Base-by-base conservation (phyloP, 78 protist genomes). In the Dictyostelium firmibasis region DNA sequence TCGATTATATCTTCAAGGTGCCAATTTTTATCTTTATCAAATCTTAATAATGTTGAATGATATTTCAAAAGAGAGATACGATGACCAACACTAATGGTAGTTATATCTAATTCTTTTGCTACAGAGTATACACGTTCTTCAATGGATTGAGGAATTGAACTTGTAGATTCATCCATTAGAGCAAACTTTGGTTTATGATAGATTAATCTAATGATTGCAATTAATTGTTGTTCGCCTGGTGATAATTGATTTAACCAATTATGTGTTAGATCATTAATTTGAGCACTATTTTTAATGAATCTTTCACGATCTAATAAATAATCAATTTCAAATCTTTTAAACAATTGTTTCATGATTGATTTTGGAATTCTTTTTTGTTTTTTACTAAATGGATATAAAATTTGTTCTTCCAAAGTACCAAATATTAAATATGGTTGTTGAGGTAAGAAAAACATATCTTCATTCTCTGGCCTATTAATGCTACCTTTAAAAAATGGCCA, bases 141-240 rank as follows among this genome's bases (percentile, higher is more conserved):
- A 16, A 75, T 20, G 3, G 85, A 41, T 29, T 72, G 89, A 14
- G 91, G 91, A 23, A 93, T 81, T 3, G 96, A 93, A n/a, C 84
- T 69, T 16, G 96, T 85, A 0, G 92, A 64, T 60, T 93, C 96
- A 20, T 93, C 96, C 86, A 93, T 29, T 11, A 93, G 8, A 7
- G 92, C 96, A 57, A 93, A 92, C 23, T 27, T 13, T 13, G 96
- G 96, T 33, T 38, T 82, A 50, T 95, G 97, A 25, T 95, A 87
- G 8, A 95, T 20, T 25, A 95, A 16, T 27, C 97, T 25, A 1
- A 77, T 53, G 25, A 95, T 60, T 4, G 95, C 81, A 60, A 95
- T 86, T 25, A 91, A 41, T 57, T 95, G 97, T 57, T 95, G 97
- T 75, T 95, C 97, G 53, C 97, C 97, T 16, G 93, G 94, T 10